phyloP scores from a whole-genome alignment of 116 monocot species.

The Trichopus zeylanicus region DNA sequence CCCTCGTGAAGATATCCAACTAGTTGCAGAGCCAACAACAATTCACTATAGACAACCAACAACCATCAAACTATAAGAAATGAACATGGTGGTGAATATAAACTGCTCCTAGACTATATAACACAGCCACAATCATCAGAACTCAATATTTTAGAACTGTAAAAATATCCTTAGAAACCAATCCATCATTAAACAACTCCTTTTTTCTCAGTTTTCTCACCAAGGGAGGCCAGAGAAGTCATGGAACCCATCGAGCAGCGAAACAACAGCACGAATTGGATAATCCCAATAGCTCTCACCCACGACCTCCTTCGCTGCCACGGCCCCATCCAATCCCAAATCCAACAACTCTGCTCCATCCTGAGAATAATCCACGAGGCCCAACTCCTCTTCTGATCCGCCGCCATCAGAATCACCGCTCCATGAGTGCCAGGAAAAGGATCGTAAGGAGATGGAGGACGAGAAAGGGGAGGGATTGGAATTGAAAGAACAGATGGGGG shows the following conservation, averaged over 20 bases:
- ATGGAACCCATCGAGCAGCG: constrained; percentile 49
- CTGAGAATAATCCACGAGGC: constrained; percentile 1
- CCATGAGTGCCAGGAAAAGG: constrained; percentile 23
- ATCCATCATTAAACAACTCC: neutral
- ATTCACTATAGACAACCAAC: neutral
- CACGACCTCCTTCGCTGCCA: neutral
- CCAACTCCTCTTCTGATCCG: neutral
- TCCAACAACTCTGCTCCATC: neutral
- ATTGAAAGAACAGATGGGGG: neutral
- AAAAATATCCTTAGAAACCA: neutral
- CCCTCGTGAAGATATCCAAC: too few species aligned
- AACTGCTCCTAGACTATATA: too few species aligned
- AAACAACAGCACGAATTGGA: constrained; percentile 25
- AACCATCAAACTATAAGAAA: neutral
- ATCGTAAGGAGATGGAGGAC: neutral
- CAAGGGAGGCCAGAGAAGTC: constrained; percentile 51
- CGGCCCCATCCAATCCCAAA: constrained; percentile 1
- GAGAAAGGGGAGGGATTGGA: neutral
- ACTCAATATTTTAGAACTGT: neutral
- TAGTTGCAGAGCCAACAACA: too few species aligned
- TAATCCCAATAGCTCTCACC: constrained; percentile 18
- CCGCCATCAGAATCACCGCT: neutral
- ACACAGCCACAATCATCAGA: too few species aligned
- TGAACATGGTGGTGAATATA: too few species aligned
- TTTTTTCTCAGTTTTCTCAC: constrained; percentile 14